These are phyloP conservation scores for Chalciporus chontae DNA, from an alignment of 768 basidiomycete genomes.

Conservation along the genomic window DNA sequence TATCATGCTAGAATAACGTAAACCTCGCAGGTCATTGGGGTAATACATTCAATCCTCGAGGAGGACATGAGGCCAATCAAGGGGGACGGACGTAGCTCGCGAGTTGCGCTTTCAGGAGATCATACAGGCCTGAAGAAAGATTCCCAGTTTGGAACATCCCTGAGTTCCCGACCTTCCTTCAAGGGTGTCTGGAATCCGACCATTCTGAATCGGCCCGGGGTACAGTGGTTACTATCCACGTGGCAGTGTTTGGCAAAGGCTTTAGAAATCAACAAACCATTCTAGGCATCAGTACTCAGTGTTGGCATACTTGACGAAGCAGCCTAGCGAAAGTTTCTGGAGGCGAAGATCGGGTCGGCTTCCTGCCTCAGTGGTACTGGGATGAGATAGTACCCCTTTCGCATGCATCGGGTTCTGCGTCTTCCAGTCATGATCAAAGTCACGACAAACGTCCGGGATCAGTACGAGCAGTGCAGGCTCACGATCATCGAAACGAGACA, in stretches of 20 bases:
- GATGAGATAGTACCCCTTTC: constrained; percentile 21
- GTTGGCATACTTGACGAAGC: constrained; percentile 44
- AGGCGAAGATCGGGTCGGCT: constrained; percentile 75
- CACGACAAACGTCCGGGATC: background rate
- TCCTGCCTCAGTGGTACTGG: constrained; percentile 72
- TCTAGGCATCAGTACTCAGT: constrained; percentile 53
- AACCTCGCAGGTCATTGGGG: constrained; percentile 8
- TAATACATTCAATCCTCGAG: constrained; percentile 22
- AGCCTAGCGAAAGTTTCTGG: constrained; percentile 53
- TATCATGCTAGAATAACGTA: constrained; percentile 10
- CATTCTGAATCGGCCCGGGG: no score
- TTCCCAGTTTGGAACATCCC: background rate
- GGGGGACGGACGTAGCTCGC: constrained; percentile 3
- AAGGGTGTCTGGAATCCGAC: no score
- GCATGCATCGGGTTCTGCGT: constrained; percentile 4
- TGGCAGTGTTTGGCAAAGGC: constrained; percentile 25
- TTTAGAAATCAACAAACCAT: constrained; percentile 18
- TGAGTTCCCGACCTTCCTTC: background rate
- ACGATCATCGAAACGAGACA: no score
- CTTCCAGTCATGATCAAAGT: constrained; percentile 8
- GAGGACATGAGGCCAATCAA: constrained; percentile 19
- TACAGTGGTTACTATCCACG: constrained; percentile 6
- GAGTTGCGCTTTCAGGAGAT: background rate
- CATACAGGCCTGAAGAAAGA: background rate
- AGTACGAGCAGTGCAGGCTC: background rate